phyloP scores from a whole-genome alignment of 345 rosid genomes.

The Syzygium jambos region DNA sequence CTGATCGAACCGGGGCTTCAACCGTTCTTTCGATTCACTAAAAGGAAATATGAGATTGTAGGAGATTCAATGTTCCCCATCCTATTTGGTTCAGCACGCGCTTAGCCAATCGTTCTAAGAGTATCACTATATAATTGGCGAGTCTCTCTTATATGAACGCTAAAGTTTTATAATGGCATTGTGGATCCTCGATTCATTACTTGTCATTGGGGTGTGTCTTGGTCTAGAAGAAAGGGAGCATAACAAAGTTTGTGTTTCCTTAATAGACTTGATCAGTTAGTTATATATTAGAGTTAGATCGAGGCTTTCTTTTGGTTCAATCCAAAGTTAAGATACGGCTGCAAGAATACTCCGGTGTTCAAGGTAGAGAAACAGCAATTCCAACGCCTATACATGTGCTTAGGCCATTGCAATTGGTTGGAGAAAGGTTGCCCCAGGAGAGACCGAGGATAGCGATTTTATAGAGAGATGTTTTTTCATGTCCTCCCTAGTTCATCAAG shows the following conservation, averaged over 20 bases:
- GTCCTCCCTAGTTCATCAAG: background rate
- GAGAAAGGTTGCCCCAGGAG: background rate
- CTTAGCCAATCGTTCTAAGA: background rate
- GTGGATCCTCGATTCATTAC: background rate
- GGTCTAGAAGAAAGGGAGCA: background rate
- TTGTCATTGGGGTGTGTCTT: background rate
- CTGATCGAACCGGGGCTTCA: background rate
- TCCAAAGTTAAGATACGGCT: background rate
- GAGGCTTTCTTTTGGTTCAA: background rate
- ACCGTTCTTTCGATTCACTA: background rate
- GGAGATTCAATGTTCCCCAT: background rate
- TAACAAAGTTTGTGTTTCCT: background rate
- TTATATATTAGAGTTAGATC: background rate
- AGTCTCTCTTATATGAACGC: background rate
- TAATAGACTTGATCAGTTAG: background rate
- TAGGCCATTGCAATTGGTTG: background rate
- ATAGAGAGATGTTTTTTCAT: too few species aligned
- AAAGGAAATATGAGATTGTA: background rate
- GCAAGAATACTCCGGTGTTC: background rate
- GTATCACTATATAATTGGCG: background rate
- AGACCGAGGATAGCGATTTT: background rate
- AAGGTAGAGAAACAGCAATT: background rate
- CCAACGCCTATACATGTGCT: background rate
- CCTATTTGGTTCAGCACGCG: background rate
- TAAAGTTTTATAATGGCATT: background rate